Base-by-base conservation (phyloP, 1,139 yeast species). In the Lizanozyma gosingica region DNA sequence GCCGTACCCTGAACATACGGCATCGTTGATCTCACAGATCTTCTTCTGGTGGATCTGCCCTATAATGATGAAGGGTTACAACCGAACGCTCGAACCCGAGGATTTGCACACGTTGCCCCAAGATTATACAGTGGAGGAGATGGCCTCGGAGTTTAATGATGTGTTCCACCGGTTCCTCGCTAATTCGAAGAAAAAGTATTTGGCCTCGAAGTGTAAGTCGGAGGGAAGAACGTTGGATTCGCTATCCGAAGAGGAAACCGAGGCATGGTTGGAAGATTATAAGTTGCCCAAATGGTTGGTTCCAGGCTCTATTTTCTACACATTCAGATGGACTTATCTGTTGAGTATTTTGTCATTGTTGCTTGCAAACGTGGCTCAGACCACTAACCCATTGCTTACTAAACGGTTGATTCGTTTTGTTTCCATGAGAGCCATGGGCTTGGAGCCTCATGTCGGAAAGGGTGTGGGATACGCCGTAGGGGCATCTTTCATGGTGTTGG, bases 11-110 rank as follows among this genome's bases (percentile, higher is more conserved):
- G 56, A 54, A 35, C 41, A 40, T 4, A 42, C 52, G 2, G 55
- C 67, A n/a, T 69, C 68, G 45, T 36, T 60, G n/a, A 3, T 72
- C 4, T 63, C 67, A n/a, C 52, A 56, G 43, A 37, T 64, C 1
- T 71, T 73, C 50, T 74, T 74, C 56, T 65, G 74, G 71, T 73
- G 79, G 76, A 48, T 75, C 40, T 45, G 50, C 35, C 80, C 80
- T 1, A 51, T 75, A 16, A 56, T 75, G 65, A 51, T 49, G 17
- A 59, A 64, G n/a, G 80, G 80, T 1, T 75, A 75, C 50, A 68
- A 64, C 49, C 58, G 80, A 45, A 74, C 78, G 3, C 56, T 75
- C 41, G 62, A 62, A 37, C 67, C 72, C 1, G 62, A 63, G 18
- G 80, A 75, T 52, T 55, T 75, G 45, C 73, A 59, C 49, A 50